These are phyloP conservation scores for Salix udensis DNA, from an alignment of 345 rosid species.

Conservation along the genomic window DNA sequence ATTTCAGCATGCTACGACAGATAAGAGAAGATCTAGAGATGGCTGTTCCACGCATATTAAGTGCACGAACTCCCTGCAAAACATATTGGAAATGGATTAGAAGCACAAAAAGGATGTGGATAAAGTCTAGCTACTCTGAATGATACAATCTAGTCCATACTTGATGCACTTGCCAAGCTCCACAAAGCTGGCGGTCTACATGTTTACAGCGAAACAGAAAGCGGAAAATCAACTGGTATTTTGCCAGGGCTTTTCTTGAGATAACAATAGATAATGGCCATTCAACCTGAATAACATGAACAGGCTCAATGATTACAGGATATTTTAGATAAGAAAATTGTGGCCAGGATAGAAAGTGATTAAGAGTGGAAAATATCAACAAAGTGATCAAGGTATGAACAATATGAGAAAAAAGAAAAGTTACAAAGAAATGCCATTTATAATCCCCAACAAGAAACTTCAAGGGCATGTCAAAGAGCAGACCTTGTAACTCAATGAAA, in stretches of 20 bases:
- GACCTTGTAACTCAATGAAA: constrained; percentile 96
- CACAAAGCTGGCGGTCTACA: constrained; percentile 93
- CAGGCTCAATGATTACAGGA: not conserved
- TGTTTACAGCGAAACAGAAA: constrained; percentile 90
- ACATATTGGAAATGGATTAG: constrained; percentile 21
- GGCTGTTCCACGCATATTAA: constrained; percentile 70
- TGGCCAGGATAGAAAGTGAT: not conserved
- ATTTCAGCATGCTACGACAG: constrained; percentile 96
- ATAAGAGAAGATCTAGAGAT: constrained; percentile 85
- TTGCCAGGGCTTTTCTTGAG: constrained; percentile 80
- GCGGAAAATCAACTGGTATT: constrained; percentile 90
- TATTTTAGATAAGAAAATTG: not conserved
- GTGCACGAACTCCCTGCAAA: constrained; percentile 72
- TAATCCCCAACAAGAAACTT: not conserved
- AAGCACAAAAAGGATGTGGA: constrained; percentile 11
- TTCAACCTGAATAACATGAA: constrained; percentile 56
- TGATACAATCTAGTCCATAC: constrained; percentile 39
- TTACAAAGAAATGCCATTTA: not conserved
- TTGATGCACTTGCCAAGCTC: constrained; percentile 97
- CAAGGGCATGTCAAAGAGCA: constrained; percentile 2
- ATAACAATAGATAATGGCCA: constrained; percentile 96
- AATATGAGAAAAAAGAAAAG: not conserved
- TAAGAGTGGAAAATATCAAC: not conserved
- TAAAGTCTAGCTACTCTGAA: constrained; percentile 1
- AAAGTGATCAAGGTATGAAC: not conserved